Conservation (phyloP, 2,329 filamentous ascomycete genomes). For the Calcarisporium arbuscula region DNA sequence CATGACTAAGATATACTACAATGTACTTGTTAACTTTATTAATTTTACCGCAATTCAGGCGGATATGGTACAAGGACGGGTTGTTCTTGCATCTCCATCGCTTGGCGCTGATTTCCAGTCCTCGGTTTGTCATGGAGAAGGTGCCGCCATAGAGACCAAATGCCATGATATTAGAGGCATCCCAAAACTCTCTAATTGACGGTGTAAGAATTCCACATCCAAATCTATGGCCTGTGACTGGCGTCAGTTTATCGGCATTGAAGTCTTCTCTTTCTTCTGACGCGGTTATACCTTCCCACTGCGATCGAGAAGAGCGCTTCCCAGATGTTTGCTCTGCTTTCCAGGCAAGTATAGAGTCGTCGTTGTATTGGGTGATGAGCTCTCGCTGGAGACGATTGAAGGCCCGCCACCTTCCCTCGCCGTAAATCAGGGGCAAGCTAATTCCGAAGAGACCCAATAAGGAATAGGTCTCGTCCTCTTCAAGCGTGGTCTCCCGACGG, state of each 20-base stretch:
- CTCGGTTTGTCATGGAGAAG: constrained; percentile 3
- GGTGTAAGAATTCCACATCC: constrained; percentile 2
- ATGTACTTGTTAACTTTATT: not conserved
- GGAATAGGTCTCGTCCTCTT: constrained; percentile 20
- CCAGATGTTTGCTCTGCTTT: no score
- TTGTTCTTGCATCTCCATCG: constrained; percentile 1
- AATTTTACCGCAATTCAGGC: not conserved
- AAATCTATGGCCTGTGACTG: not conserved
- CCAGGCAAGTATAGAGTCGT: constrained; percentile 14
- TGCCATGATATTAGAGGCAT: constrained; percentile 2
- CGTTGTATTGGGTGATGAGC: constrained; percentile 11
- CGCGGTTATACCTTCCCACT: constrained; percentile 1
- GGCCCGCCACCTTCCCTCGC: constrained; percentile 16
- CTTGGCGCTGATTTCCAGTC: constrained; percentile 2
- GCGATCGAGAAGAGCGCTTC: not conserved
- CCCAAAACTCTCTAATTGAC: constrained; percentile 1
- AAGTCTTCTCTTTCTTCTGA: not conserved
- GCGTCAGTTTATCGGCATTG: not conserved
- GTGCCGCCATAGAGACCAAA: constrained; percentile 2
- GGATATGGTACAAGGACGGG: not conserved
- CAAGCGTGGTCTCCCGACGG: constrained; percentile 13
- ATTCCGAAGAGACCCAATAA: constrained; percentile 22
- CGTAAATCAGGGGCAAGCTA: constrained; percentile 21
- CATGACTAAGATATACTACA: not conserved
- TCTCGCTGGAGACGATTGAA: constrained; percentile 20